A percentile compares a stretch with the other conserved stretches of the same genome.
phyloP scores from a whole-genome alignment of 495 filamentous ascomycete genomes.

The Aspergillus bertholletiae region DNA sequence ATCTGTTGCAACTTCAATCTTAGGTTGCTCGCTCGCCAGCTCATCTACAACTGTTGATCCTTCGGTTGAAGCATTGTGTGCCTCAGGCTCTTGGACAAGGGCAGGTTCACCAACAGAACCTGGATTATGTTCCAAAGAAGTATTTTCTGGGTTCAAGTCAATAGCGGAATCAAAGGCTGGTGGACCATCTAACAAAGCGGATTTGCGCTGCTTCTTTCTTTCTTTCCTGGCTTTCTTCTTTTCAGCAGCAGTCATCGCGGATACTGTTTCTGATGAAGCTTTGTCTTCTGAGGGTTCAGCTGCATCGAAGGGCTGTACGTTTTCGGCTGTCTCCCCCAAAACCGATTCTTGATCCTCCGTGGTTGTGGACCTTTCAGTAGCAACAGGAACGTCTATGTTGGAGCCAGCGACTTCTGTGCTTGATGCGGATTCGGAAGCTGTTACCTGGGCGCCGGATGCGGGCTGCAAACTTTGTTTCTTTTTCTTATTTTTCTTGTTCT shows the following conservation, averaged over 20 bases:
- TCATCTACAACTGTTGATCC: neutral
- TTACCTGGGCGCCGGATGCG: neutral
- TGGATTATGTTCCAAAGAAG: neutral
- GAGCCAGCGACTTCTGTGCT: neutral
- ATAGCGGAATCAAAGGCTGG: slow-evolving; percentile 7
- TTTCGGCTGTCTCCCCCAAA: slow-evolving; percentile 6
- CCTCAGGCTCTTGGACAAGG: neutral
- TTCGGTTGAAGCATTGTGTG: neutral
- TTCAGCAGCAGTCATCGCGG: slow-evolving; percentile 14
- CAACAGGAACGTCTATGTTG: neutral
- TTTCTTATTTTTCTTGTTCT: slow-evolving; percentile 30
- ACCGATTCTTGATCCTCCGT: slow-evolving; percentile 1
- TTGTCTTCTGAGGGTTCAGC: slow-evolving; percentile 1
- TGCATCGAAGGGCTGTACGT: neutral
- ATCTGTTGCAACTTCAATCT: neutral
- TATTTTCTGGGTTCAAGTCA: neutral
- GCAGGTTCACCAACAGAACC: neutral
- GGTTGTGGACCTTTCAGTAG: slow-evolving; percentile 5
- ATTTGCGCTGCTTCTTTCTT: slow-evolving; percentile 18
- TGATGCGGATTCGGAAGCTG: neutral
- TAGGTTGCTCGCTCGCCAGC: neutral
- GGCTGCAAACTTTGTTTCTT: slow-evolving; percentile 18
- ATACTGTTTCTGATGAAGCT: slow-evolving; percentile 1
- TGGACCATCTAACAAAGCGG: slow-evolving; percentile 6
- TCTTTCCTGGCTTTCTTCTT: slow-evolving; percentile 22